These are phyloP conservation scores for Pyrus bretschneideri DNA, from an alignment of 306 rosid species.

Conservation along the genomic window DNA sequence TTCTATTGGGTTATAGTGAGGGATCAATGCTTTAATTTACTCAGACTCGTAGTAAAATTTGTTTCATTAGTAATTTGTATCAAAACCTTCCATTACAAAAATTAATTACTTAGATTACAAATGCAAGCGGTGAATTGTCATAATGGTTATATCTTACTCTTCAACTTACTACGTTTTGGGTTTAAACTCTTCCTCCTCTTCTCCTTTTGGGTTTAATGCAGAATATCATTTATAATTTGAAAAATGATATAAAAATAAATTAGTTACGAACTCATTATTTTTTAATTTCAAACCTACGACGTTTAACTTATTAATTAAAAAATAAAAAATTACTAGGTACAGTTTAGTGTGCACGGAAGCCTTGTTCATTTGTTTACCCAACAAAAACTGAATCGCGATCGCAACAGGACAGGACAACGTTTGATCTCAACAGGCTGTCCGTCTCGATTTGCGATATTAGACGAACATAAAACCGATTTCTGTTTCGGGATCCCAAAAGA, in stretches of 20 bases:
- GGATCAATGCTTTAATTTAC: neutral
- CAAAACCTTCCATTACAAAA: neutral
- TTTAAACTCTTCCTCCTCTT: too few relatives aligned
- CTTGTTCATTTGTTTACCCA: too few relatives aligned
- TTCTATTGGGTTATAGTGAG: neutral
- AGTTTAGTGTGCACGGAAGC: neutral
- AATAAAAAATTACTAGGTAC: too few relatives aligned
- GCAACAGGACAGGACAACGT: neutral
- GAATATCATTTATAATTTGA: too few relatives aligned
- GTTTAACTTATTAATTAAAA: too few relatives aligned
- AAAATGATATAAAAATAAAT: too few relatives aligned
- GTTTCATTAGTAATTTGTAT: too few relatives aligned
- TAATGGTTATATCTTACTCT: fast-evolving
- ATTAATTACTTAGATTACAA: too few relatives aligned
- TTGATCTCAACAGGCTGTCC: neutral
- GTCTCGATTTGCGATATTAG: neutral
- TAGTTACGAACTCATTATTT: too few relatives aligned
- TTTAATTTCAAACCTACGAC: too few relatives aligned
- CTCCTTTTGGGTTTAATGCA: too few relatives aligned
- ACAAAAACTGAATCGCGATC: neutral
- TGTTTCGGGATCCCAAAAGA: neutral
- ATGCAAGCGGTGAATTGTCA: fast-evolving
- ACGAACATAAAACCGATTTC: neutral
- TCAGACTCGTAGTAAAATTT: neutral
- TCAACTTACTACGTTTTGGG: fast-evolving